Conservation (phyloP, 2,329 filamentous ascomycete genomes). For the Daldinia sp. region DNA sequence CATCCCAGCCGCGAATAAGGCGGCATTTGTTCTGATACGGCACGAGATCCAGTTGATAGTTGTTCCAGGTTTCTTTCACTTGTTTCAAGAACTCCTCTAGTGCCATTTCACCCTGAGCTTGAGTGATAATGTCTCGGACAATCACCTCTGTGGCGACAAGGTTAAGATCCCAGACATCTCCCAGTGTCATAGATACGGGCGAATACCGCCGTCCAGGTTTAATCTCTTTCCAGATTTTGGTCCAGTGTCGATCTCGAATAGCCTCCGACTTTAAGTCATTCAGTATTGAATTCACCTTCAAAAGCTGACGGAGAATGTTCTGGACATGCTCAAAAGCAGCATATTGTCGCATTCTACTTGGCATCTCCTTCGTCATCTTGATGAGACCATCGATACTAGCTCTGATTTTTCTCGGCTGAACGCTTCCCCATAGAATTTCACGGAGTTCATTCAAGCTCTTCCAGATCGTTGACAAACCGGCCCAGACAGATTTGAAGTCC, state of each 20-base stretch:
- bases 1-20: conserved; percentile 97
- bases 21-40: conserved; percentile 98
- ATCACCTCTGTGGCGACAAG: conserved; percentile 86
- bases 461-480: conserved; percentile 95
- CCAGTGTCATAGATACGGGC: conserved; percentile 93
- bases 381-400: conserved; percentile 90
- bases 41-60: conserved; percentile 92
- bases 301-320: conserved; percentile 84
- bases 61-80: conserved; percentile 96
- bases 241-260: conserved; percentile 95
- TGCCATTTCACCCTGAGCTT: conserved; percentile 98
- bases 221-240: conserved; percentile 96
- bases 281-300: conserved; percentile 91
- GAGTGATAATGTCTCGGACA: conserved; percentile 92
- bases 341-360: conserved; percentile 98
- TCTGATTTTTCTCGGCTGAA: conserved; percentile 93
- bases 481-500: conserved; percentile 99
- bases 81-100: conserved; percentile 97
- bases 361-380: conserved; percentile 99
- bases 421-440: conserved; percentile 93
- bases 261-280: conserved; percentile 95
- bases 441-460: conserved; percentile 93
- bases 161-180: conserved; percentile 98
- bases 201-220: conserved; percentile 95
- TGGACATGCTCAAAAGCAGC: conserved; percentile 99